Base-by-base conservation (phyloP, 1,284 basidiomycete species). In the Fomitopsis betulina region DNA sequence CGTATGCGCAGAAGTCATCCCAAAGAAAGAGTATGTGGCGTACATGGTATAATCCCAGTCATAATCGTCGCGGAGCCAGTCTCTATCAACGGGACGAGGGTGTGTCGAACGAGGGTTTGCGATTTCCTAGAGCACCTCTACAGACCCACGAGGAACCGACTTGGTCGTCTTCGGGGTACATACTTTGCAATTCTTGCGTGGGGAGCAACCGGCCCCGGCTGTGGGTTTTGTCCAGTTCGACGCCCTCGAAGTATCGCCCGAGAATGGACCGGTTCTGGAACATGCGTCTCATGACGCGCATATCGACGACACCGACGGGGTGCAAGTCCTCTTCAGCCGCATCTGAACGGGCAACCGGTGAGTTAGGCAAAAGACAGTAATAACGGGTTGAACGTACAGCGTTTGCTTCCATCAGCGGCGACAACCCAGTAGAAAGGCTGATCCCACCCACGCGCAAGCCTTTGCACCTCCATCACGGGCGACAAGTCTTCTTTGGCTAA, bases 371-470 rank as follows among this genome's bases (percentile, higher is more conserved):
- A 30, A n/a, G 13, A 6, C 9, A 27, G 19, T 12, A 33, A 19
- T 60, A 8, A 23, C 9, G 37, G 70, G 56, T 65, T 83, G 2
- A 17, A 35, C 49, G 7, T 19, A 51, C 82, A 84, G 68, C 75
- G 67, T 56, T 71, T 64, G 1, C 73, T 68, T 7, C 78, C 79
- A 43, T 73, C 75, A 13, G 71, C 65, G 17, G 74, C 68, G 40
- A 77, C 63, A 53, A 76, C 66, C 23, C 74, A 67, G 62, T 85
- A 85, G 62, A 84, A 85, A 1, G 83, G 81, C 59, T 85, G 83
- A 37, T 76, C 59, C 30, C 75, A 69, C 6, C 81, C 80, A 10
- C 72, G 66, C 32, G 67, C 54, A 23, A 83, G 72, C 6, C 60
- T 59, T 56, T 76, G 72, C 0, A 83, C 73, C 21, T 69, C 65